Conservation (phyloP, 2,329 filamentous ascomycete species). For the Hypoxylon sp. region DNA sequence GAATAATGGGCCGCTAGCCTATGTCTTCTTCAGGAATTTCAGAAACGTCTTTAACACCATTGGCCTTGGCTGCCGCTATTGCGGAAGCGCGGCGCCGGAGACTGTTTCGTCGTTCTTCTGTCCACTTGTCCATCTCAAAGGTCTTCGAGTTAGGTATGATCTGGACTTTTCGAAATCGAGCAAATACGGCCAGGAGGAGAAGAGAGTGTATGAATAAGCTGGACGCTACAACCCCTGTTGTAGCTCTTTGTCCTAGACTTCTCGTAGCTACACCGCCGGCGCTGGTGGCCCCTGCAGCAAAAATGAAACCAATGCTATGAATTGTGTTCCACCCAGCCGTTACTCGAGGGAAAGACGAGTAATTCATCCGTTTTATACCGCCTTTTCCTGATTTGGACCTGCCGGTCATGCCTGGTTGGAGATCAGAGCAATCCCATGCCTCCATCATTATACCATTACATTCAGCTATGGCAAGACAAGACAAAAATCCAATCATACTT, state of each 20-base stretch:
- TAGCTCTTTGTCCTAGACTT: conserved; percentile 74
- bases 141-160: conserved; percentile 76
- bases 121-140: conserved; percentile 68
- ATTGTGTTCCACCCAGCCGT: conserved; percentile 78
- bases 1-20: conserved; percentile 77
- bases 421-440: conserved; percentile 83
- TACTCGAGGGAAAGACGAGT: conserved; percentile 82
- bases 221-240: conserved; percentile 77
- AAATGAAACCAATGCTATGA: conserved; percentile 78
- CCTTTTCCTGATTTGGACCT: conserved; percentile 62
- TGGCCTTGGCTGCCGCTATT: conserved; percentile 54
- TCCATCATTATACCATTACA: conserved; percentile 86
- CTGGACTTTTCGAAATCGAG: conserved; percentile 75
- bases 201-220: conserved; percentile 76
- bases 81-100: conserved; percentile 61
- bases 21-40: conserved; percentile 67
- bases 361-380: conserved; percentile 71
- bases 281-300: conserved; percentile 77
- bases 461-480: conserved; percentile 80
- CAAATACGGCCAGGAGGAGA: conserved; percentile 72
- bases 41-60: conserved; percentile 48
- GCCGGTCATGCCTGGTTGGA: conserved; percentile 79
- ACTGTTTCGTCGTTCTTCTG: conserved; percentile 65
- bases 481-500: conserved; percentile 76
- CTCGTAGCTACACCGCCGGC: conserved; percentile 78